Evolutionary conservation across 202 grass and related monocot species (phyloP), one percentile per base, ranked within the genome.

Genomic region (Hordeum pubiflorum): DNA sequence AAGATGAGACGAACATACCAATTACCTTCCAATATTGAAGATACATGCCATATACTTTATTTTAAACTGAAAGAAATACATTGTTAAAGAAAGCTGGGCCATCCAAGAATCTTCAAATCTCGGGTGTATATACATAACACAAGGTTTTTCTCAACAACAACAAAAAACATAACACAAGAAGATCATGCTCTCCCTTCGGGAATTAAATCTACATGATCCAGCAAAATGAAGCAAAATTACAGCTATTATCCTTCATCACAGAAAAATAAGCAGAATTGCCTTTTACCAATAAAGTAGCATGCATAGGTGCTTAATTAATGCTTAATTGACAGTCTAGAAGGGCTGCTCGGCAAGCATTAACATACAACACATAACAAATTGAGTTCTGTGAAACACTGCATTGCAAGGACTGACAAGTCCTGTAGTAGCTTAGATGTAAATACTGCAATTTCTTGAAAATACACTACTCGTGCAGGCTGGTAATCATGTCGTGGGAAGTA

Each of bases 291-390:
- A 74, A 76, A 78, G 66, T 82, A 75, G 50, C 38, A 60, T 48
- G 7, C 24, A 46, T 68, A 75, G 68, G 50, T 34, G 18, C 68
- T 83, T 64, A 71, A 79, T 80, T 64, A 71, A 79, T 80, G 84
- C 79, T 82, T 75, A 83, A 68, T 76, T 43, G 67, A 86, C 79
- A 86, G 83, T 83, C 63, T 80, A 63, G 24, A 76, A 27, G 41
- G 41, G 68, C 83, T 86, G 84, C 84, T 69, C 83, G 68, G 50
- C 79, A 86, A 83, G 62, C 75, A 88, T 82, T 63, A 82, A 89
- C 79, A 89, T 83, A 86, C 82, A 91, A 69, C 67, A 87, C 84
- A 88, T 59, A 66, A 63, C 40, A 88, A 77, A 87, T 77, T 81
- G 55, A 85, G 82, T 82, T 88, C 50, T 54, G 63, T 83, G 58